Evolutionary conservation across 345 rosid genomes (phyloP).

Genomic region (Physaria fendleri): DNA sequence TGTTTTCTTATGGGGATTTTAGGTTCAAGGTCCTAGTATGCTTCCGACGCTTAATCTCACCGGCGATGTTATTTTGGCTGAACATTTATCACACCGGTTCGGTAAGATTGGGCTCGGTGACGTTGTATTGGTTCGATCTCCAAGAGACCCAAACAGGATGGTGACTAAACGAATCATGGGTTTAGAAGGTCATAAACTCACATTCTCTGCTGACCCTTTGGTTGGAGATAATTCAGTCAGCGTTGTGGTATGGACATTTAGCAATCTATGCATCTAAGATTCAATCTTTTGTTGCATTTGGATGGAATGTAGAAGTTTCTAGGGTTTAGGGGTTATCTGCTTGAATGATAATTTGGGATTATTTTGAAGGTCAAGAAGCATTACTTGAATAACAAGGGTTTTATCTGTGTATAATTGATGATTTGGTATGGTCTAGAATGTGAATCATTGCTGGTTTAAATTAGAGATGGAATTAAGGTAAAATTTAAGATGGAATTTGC

Average conservation of each 20-base stretch:
- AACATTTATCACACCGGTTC: conserved; percentile 56
- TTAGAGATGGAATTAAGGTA: background rate
- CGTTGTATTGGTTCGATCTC: conserved; percentile 65
- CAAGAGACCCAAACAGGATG: conserved; percentile 49
- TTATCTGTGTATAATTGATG: background rate
- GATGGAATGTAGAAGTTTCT: background rate
- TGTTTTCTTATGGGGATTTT: conserved; percentile 3
- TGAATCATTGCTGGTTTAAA: background rate
- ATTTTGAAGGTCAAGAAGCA: too few species aligned
- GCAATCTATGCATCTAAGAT: background rate
- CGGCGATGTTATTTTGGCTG: conserved; percentile 63
- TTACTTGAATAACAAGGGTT: too few species aligned
- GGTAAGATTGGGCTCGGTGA: conserved; percentile 64
- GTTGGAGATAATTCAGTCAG: conserved; percentile 22
- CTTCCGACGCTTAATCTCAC: conserved; percentile 66
- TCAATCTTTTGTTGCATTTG: background rate
- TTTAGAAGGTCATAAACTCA: conserved; percentile 60
- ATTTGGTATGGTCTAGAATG: background rate
- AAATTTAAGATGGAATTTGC: background rate
- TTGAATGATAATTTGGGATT: too few species aligned
- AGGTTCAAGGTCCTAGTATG: conserved; percentile 83
- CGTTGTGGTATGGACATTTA: conserved; percentile 30
- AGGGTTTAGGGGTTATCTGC: background rate
- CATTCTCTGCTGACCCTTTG: conserved; percentile 43
- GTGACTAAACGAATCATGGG: conserved; percentile 64